These are phyloP conservation scores for Mariannaea sp. DNA, from an alignment of 2,329 filamentous ascomycete genomes.

Conservation along the genomic window DNA sequence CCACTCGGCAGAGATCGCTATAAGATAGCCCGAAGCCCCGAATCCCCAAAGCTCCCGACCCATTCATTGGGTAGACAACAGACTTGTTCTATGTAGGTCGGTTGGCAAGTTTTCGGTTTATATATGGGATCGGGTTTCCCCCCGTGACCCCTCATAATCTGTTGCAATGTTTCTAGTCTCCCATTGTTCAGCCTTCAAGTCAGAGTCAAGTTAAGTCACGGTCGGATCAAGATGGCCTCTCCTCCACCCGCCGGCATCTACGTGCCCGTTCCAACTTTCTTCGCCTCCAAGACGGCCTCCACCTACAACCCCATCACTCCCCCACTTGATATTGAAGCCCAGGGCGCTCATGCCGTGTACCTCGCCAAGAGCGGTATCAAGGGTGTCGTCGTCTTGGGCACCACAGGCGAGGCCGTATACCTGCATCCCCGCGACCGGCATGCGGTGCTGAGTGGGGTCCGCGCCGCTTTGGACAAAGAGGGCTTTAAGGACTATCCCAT, in stretches of 20 bases:
- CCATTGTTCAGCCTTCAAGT: neutral
- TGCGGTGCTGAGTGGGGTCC: conserved; percentile 58
- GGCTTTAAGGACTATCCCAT: conserved; percentile 64
- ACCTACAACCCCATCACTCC: conserved; percentile 52
- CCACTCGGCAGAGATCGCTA: conserved; percentile 24
- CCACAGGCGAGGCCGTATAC: conserved; percentile 68
- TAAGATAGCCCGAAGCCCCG: conserved; percentile 32
- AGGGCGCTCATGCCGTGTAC: conserved; percentile 62
- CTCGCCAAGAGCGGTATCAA: conserved; percentile 64
- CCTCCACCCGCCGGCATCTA: conserved; percentile 60
- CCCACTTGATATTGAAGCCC: conserved; percentile 61
- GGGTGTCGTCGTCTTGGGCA: conserved; percentile 66
- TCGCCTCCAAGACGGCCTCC: conserved; percentile 50
- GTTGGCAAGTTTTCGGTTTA: conserved; percentile 16
- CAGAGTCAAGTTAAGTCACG: too few relatives aligned
- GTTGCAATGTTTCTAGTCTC: neutral
- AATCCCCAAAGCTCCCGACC: conserved; percentile 25
- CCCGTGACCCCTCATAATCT: neutral
- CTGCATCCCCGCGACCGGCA: conserved; percentile 62
- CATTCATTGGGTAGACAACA: too few relatives aligned
- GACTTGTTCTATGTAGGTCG: too few relatives aligned
- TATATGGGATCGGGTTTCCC: conserved; percentile 22
- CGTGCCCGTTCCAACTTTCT: conserved; percentile 69
- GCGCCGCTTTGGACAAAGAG: conserved; percentile 58
- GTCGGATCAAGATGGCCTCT: conserved; percentile 30